Evolutionary conservation across 371 early-diverging fungal species (phyloP), one percentile per base, ranked within the genome.

Genomic region (Blakeslea trispora): DNA sequence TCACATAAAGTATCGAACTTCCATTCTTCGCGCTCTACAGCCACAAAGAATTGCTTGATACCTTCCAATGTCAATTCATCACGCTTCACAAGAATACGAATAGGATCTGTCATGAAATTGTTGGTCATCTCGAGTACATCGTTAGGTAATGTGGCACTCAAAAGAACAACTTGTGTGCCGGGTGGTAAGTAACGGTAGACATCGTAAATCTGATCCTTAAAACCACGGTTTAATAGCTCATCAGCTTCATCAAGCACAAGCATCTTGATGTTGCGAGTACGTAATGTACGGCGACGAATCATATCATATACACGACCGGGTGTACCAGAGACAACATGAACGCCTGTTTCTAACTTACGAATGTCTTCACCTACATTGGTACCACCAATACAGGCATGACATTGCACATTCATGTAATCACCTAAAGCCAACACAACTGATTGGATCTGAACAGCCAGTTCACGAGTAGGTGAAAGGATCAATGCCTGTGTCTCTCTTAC

Each of bases 51-150:
- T 74, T 99, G 99, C 71, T 96, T 96, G 75, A 99, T 99, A 61
- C 99, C 99, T 81, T 99, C 99, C 40, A 99, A 81, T n/a, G 99
- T 99, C 79, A 99, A 85, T 77, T 99, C 99, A 81, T 99, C 99
- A 80, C 98, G 96, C 89, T 99, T 99, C 57, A 99, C 97, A 57
- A 99, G 88, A 60, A 99, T 98, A 53, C 97, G 90, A 61, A 99
- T 89, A 24, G 99, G 99, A 63, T 98, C 93, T 40, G 88, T 87
- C 92, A 99, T 98, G 69, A 99, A 99, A 65, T 97, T 94, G 59
- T 81, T 87, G 28, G 98, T 97, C 74, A 99, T 88, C 60, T 96
- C 95, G n/a, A 99, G 82, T 17, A 98, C 99, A 60, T 98, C 98
- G 64, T 86, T 82, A 40, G 98, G 98, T 69, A 99, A 83, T 10